A percentile compares a stretch with the other conserved stretches of the same genome.
phyloP scores from a whole-genome alignment of 495 filamentous ascomycete genomes.

The Geoglossum glabrum region DNA sequence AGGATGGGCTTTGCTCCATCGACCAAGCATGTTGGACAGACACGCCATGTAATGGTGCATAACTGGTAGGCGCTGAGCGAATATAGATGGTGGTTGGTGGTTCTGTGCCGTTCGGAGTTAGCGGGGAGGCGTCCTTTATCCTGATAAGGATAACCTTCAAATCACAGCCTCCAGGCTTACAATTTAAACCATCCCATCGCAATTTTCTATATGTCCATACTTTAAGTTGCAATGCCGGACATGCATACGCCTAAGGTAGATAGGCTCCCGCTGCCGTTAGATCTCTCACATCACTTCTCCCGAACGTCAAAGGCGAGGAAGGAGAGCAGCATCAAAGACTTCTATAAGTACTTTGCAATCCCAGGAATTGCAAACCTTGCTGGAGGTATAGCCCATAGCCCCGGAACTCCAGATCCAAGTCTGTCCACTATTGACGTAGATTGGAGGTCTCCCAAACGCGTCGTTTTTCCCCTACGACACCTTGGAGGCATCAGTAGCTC shows the following conservation, averaged over 20 bases:
- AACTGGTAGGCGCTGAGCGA: too few species aligned
- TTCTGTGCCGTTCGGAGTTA: too few species aligned
- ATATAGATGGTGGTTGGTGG: too few species aligned
- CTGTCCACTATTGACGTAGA: background rate
- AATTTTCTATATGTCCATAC: too few species aligned
- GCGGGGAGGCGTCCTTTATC: too few species aligned
- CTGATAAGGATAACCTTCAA: too few species aligned
- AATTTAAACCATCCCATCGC: too few species aligned
- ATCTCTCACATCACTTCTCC: slow-evolving; percentile 65
- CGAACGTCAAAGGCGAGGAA: slow-evolving; percentile 39
- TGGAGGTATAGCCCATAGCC: slow-evolving; percentile 38
- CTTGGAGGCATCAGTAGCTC: slow-evolving; percentile 59
- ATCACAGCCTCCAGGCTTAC: background rate
- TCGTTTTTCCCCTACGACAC: slow-evolving; percentile 82
- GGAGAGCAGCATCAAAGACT: slow-evolving; percentile 47
- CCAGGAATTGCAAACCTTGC: slow-evolving; percentile 74
- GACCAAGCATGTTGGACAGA: too few species aligned
- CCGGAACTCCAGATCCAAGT: background rate
- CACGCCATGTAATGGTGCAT: too few species aligned
- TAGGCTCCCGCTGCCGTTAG: slow-evolving; percentile 26
- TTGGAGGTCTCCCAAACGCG: slow-evolving; percentile 51
- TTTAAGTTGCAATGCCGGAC: background rate
- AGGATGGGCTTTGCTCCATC: too few species aligned
- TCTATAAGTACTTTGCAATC: slow-evolving; percentile 70
- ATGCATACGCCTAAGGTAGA: background rate